Conservation (phyloP, 306 rosid species). For the Quercus variabilis region DNA sequence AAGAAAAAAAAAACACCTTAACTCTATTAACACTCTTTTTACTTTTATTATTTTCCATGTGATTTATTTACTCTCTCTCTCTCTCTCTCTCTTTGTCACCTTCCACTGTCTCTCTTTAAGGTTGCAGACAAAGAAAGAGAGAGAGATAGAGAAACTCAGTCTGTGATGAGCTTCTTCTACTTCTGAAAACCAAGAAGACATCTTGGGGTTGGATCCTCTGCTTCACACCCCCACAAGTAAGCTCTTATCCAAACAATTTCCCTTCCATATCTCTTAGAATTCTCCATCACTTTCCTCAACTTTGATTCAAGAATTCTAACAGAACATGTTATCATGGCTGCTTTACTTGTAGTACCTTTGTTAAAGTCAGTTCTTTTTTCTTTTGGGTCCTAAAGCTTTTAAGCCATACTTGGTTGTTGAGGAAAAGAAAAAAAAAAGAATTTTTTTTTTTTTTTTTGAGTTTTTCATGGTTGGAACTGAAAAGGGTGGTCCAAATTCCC, state of each 20-base stretch:
- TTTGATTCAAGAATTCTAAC: constrained; percentile 14
- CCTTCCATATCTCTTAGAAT: constrained; percentile 5
- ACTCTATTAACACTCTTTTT: no score
- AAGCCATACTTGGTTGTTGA: constrained; percentile 15
- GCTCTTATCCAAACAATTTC: constrained; percentile 17
- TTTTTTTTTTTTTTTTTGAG: not conserved
- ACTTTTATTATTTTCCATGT: no score
- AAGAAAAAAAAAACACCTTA: no score
- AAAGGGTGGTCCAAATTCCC: not conserved
- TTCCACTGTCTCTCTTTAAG: constrained; percentile 56
- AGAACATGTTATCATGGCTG: not conserved
- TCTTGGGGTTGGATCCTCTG: constrained; percentile 6
- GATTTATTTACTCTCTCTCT: no score
- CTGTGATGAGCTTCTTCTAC: constrained; percentile 35
- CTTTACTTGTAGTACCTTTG: constrained; percentile 11
- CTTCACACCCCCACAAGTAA: constrained; percentile 18
- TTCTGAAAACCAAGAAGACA: constrained; percentile 28
- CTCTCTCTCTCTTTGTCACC: constrained; percentile 27
- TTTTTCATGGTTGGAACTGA: constrained; percentile 20
- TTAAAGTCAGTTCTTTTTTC: not conserved
- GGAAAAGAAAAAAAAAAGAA: constrained; percentile 4
- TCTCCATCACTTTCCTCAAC: not conserved
- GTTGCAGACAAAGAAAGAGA: constrained; percentile 37
- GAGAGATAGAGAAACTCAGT: constrained; percentile 31
- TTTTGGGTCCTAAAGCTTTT: not conserved